These are phyloP conservation scores for Trametes cingulata DNA, from an alignment of 768 basidiomycete species.

Conservation along the genomic window DNA sequence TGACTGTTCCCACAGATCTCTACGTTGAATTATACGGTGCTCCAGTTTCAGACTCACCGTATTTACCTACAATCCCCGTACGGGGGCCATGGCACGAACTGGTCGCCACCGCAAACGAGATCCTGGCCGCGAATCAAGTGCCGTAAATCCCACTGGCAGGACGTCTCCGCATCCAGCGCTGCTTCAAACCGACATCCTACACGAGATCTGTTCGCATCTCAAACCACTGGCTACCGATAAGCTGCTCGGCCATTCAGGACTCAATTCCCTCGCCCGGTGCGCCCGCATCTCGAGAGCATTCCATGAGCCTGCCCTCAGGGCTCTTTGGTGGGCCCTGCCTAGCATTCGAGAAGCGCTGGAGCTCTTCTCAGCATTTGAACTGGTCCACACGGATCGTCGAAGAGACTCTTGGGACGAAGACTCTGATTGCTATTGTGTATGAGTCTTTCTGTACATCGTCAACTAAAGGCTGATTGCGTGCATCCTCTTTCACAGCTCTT, in stretches of 20 bases:
- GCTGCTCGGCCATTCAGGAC: not conserved
- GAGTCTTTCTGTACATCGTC: not conserved
- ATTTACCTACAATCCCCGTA: no score
- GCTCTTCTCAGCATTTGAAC: not conserved
- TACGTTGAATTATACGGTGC: no score
- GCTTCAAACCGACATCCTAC: not conserved
- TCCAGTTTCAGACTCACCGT: no score
- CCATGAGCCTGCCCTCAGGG: not conserved
- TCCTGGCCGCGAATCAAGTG: not conserved
- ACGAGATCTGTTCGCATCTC: not conserved
- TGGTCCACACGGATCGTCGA: no score
- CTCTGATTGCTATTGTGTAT: not conserved
- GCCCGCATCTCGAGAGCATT: conserved; percentile 1
- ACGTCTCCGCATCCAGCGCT: not conserved
- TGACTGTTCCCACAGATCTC: no score
- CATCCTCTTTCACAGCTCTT: not conserved
- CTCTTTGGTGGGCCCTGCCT: not conserved
- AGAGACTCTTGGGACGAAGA: not conserved
- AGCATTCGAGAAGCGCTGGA: not conserved
- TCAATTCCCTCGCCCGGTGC: not conserved
- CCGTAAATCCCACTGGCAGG: no score
- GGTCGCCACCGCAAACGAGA: no score
- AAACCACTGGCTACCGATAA: not conserved
- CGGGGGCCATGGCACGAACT: no score
- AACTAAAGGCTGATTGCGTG: not conserved